Percentiles rank a stretch among this genome's conserved stretches.
Conservation (phyloP, 441 rosid genomes). For the Aquilaria agallochum region DNA sequence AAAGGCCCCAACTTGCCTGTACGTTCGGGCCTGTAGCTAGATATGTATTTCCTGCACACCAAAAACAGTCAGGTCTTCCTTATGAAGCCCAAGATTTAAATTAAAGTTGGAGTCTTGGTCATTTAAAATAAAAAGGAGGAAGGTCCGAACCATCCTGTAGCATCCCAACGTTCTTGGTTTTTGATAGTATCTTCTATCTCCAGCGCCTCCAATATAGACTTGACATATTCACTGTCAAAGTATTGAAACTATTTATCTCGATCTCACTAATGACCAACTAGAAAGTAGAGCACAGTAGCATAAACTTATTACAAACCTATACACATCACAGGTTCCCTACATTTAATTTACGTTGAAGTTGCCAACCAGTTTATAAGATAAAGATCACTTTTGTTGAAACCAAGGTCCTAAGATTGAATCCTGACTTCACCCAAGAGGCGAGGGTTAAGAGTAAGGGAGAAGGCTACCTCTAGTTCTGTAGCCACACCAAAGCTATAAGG, state of each 20-base stretch:
- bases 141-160: conserved; percentile 70
- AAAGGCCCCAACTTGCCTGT: conserved; percentile 35
- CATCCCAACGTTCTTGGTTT: conserved; percentile 55
- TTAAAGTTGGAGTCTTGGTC: background rate
- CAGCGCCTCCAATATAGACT: conserved; percentile 66
- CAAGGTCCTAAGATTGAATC: too few relatives aligned
- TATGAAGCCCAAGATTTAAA: background rate
- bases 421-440: too few relatives aligned
- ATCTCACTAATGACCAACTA: background rate
- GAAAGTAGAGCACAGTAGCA: conserved; percentile 8
- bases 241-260: background rate
- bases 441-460: too few relatives aligned
- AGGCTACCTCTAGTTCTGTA: too few relatives aligned
- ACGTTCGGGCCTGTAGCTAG: conserved; percentile 62
- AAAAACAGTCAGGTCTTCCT: background rate
- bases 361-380: too few relatives aligned
- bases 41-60: conserved; percentile 59
- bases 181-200: conserved; percentile 74
- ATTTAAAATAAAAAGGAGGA: background rate
- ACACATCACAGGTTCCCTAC: too few relatives aligned
- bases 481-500: too few relatives aligned
- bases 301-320: background rate
- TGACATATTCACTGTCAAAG: conserved; percentile 63
- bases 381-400: too few relatives aligned
- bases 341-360: too few relatives aligned